Conservation (phyloP, 2,329 filamentous ascomycete genomes). For the Epichloe bromicola region DNA sequence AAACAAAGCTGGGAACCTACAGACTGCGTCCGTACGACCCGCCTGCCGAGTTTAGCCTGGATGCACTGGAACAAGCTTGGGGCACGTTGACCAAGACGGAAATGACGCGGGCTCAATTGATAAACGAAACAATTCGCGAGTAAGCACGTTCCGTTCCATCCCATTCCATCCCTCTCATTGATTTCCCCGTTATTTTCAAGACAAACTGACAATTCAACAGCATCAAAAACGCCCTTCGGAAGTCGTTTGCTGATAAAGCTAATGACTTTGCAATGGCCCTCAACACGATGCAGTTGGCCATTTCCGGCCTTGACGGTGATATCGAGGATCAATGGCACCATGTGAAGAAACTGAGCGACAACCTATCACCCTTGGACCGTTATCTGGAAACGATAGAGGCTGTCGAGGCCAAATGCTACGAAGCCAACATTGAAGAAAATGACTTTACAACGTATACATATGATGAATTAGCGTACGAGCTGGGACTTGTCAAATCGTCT, state of each 20-base stretch:
- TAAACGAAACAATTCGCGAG: conserved; percentile 97
- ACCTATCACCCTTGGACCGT: conserved; percentile 75
- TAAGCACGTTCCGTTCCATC: conserved; percentile 27
- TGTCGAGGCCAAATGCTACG: conserved; percentile 77
- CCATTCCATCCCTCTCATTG: background rate
- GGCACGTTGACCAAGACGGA: conserved; percentile 65
- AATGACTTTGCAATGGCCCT: conserved; percentile 95
- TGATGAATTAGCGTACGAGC: conserved; percentile 88
- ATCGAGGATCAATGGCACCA: conserved; percentile 89
- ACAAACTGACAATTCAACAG: conserved; percentile 27
- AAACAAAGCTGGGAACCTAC: conserved; percentile 95
- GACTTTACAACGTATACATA: conserved; percentile 99
- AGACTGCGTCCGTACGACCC: conserved; percentile 83
- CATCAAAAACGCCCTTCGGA: conserved; percentile 90
- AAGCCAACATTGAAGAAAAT: conserved; percentile 98
- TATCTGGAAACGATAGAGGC: conserved; percentile 80
- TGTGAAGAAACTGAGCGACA: conserved; percentile 73
- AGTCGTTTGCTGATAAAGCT: conserved; percentile 91
- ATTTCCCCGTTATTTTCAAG: background rate
- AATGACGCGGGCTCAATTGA: conserved; percentile 78
- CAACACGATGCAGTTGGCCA: conserved; percentile 86
- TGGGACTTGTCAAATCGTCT: conserved; percentile 78
- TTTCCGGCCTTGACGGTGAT: conserved; percentile 93
- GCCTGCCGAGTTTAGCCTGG: conserved; percentile 68
- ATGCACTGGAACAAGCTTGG: conserved; percentile 77